A percentile compares a stretch with the other conserved stretches of the same genome.
Evolutionary conservation across 1,284 basidiomycete species (phyloP).

Genomic region (Hymenochaete sp.): DNA sequence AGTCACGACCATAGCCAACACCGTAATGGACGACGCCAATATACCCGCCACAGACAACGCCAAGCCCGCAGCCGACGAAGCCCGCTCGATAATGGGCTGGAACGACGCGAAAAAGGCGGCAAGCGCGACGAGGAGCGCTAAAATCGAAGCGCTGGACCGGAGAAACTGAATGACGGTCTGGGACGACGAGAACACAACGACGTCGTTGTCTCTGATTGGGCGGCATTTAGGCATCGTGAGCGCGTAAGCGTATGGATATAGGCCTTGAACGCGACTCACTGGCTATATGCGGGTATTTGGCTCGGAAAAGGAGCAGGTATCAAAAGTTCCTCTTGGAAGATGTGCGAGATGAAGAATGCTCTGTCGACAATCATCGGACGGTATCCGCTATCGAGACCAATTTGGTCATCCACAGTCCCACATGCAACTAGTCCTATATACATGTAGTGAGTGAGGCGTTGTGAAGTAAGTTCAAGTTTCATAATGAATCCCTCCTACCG

Average conservation of each 20-base stretch:
- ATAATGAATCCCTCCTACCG: neutral
- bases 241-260: neutral
- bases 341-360: neutral
- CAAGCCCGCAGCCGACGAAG: neutral
- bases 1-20: neutral
- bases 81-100: neutral
- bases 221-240: no score
- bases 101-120: neutral
- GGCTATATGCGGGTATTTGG: neutral
- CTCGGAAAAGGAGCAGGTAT: neutral
- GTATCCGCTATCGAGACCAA: neutral
- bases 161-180: neutral
- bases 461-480: no score
- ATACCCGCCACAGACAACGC: neutral
- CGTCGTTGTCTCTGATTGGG: neutral
- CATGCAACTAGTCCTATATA: neutral
- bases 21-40: neutral
- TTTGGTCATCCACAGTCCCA: neutral
- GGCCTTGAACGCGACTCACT: neutral
- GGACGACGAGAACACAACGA: neutral
- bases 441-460: neutral
- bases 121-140: neutral
- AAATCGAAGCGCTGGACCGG: neutral
- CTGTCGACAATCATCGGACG: neutral
- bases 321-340: neutral